Evolutionary conservation across 1,284 basidiomycete species (phyloP).

Genomic region (Hymenochaete sp.): DNA sequence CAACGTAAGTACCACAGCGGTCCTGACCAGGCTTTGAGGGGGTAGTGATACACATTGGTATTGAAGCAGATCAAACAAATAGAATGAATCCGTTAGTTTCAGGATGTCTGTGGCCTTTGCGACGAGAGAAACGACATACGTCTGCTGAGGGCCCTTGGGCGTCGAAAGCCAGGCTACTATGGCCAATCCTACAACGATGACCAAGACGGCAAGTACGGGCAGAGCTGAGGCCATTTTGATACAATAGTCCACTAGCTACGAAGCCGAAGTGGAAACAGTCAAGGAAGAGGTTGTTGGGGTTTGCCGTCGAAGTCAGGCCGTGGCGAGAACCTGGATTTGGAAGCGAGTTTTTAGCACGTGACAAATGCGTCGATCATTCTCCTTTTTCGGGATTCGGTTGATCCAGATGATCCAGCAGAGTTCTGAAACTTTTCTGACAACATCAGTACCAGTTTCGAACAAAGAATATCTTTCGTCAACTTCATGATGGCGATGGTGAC

Average conservation of each 20-base stretch:
- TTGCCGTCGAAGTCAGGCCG: neutral
- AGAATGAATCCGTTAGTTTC: neutral
- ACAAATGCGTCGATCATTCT: too few relatives aligned
- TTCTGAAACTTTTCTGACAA: too few relatives aligned
- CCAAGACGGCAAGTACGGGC: constrained; percentile 46
- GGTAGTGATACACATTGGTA: constrained; percentile 4
- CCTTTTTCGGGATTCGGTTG: too few relatives aligned
- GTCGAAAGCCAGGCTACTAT: constrained; percentile 57
- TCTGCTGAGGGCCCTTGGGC: constrained; percentile 82
- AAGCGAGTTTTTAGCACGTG: too few relatives aligned
- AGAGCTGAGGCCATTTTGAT: constrained; percentile 44
- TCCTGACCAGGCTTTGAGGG: constrained; percentile 63
- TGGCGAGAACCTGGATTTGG: too few relatives aligned
- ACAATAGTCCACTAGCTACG: neutral
- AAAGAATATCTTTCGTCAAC: too few relatives aligned
- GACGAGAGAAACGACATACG: constrained; percentile 44
- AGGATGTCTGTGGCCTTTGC: too few relatives aligned
- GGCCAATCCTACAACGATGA: constrained; percentile 56
- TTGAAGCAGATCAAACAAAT: neutral
- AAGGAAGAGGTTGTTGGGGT: too few relatives aligned
- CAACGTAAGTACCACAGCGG: constrained; percentile 67
- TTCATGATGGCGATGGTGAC: too few relatives aligned
- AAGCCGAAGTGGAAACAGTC: too few relatives aligned
- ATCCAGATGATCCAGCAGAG: too few relatives aligned
- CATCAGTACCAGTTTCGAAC: too few relatives aligned